A percentile compares a stretch with the other conserved stretches of the same genome.
Conservation (phyloP, 495 filamentous ascomycete genomes). For the Parachaetomium inaequale region DNA sequence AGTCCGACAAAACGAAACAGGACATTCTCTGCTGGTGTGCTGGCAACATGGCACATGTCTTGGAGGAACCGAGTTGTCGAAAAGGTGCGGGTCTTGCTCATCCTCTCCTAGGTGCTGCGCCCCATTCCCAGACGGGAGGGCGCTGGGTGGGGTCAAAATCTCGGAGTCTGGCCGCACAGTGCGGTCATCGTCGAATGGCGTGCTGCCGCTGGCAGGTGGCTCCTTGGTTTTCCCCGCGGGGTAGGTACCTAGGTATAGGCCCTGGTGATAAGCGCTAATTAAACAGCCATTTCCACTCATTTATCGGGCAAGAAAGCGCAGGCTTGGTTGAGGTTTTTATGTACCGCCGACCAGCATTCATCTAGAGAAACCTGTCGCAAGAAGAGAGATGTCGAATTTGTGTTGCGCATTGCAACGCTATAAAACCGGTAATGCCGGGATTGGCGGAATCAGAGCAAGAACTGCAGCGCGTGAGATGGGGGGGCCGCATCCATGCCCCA, state of each 20-base stretch:
- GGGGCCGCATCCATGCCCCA: neutral
- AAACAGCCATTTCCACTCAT: slow-evolving; percentile 7
- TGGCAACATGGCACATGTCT: neutral
- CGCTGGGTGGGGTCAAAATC: neutral
- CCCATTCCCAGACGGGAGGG: neutral
- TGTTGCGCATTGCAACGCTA: too few species aligned
- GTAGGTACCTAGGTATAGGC: neutral
- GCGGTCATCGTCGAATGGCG: neutral
- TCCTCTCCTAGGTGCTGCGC: slow-evolving; percentile 10
- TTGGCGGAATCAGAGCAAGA: neutral
- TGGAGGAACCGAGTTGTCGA: neutral
- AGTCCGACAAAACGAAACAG: neutral
- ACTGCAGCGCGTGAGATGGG: neutral
- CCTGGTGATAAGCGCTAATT: slow-evolving; percentile 12
- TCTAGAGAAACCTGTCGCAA: neutral
- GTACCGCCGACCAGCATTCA: neutral
- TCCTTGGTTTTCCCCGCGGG: slow-evolving; percentile 4
- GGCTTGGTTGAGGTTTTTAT: neutral
- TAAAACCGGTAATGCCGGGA: neutral
- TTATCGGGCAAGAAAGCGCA: neutral
- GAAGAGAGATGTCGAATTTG: neutral
- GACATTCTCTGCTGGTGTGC: neutral
- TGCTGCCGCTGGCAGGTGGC: neutral
- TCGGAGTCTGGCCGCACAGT: slow-evolving; percentile 11
- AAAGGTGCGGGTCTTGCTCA: neutral